Evolutionary conservation across 2,329 filamentous ascomycete genomes (phyloP).

Genomic region (Cordyceps pruinosa): DNA sequence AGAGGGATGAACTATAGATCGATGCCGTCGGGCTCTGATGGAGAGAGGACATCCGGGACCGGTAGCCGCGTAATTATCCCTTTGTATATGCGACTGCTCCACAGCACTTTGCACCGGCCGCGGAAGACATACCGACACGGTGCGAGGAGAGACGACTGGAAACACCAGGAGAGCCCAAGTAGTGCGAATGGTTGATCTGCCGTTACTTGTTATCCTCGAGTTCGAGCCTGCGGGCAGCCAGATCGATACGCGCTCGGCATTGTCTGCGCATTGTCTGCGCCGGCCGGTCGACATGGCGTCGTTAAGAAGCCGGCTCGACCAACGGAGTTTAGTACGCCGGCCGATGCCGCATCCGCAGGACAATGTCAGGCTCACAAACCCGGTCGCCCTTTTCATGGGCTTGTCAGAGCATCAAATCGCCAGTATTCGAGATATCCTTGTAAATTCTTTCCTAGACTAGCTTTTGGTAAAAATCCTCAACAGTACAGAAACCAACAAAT

Average conservation of each 20-base stretch:
- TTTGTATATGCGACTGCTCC: too few relatives aligned
- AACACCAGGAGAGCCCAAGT: too few relatives aligned
- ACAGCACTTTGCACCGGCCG: too few relatives aligned
- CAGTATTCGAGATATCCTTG: neutral
- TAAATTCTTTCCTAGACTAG: neutral
- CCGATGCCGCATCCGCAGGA: neutral
- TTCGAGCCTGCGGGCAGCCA: too few relatives aligned
- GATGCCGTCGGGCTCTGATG: too few relatives aligned
- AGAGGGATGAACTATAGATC: too few relatives aligned
- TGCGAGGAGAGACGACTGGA: too few relatives aligned
- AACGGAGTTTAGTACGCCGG: neutral
- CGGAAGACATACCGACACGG: too few relatives aligned
- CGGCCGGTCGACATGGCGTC: neutral
- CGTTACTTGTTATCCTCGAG: too few relatives aligned
- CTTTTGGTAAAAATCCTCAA: neutral
- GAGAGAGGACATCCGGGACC: neutral
- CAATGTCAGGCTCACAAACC: too few relatives aligned
- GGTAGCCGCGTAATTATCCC: too few relatives aligned
- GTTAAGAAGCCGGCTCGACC: neutral
- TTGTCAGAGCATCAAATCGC: neutral
- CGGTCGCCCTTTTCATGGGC: neutral
- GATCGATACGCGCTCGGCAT: neutral
- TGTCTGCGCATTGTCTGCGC: neutral
- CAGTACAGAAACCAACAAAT: constrained; percentile 3
- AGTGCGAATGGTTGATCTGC: too few relatives aligned